phyloP scores from a whole-genome alignment of 2,329 filamentous ascomycete genomes.

The Epichloe sibirici region DNA sequence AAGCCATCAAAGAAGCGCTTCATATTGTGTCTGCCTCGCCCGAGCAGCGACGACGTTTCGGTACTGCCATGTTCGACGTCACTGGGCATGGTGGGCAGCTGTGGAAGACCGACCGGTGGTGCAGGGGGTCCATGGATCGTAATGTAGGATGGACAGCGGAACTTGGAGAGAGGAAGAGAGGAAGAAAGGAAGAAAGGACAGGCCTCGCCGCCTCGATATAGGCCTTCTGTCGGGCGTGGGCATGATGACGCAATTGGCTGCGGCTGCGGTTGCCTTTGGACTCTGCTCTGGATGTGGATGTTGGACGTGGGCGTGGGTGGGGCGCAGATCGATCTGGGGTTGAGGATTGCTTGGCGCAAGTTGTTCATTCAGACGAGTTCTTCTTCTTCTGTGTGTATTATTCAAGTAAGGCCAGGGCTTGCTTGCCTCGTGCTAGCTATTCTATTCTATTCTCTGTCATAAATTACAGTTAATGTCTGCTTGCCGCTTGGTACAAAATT shows the following conservation, averaged over 20 bases:
- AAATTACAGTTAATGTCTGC: not conserved
- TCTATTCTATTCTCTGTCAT: not conserved
- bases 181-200: not conserved
- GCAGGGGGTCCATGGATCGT: no score
- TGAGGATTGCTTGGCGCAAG: not conserved
- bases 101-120: no score
- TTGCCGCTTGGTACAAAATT: not conserved
- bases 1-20: slow-evolving; percentile 49
- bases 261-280: not conserved
- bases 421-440: not conserved
- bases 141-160: no score
- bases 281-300: no score
- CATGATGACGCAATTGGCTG: not conserved
- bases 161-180: not conserved
- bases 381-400: not conserved
- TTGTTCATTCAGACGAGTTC: no score
- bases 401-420: not conserved
- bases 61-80: slow-evolving; percentile 6
- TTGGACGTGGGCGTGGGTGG: no score
- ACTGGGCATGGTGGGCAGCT: slow-evolving; percentile 2
- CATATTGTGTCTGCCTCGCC: slow-evolving; percentile 33
- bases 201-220: no score
- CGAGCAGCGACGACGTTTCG: slow-evolving; percentile 29
- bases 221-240: not conserved
- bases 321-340: not conserved